A percentile compares a stretch with the other conserved stretches of the same genome.
Evolutionary conservation across 805 yeast species (phyloP).

Genomic region (Lipomyces oligophaga): DNA sequence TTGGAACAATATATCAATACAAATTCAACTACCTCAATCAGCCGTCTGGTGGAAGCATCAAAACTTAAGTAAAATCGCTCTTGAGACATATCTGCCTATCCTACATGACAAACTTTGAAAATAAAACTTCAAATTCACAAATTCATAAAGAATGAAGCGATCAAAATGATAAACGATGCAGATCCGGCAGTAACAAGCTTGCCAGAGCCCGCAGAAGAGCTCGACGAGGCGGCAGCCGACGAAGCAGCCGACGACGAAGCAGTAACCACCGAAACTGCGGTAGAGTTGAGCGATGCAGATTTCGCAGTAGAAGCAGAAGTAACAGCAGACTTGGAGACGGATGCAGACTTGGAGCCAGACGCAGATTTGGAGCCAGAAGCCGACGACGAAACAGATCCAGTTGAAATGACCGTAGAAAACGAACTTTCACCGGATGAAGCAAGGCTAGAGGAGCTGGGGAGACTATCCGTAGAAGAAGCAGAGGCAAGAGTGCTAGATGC

Average conservation of each 20-base stretch:
- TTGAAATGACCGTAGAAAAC: slow-evolving; percentile 1
- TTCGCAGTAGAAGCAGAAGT: background rate
- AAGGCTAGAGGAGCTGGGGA: background rate
- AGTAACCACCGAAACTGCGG: too few relatives aligned
- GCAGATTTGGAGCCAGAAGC: background rate
- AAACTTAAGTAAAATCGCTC: too few relatives aligned
- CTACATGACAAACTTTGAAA: too few relatives aligned
- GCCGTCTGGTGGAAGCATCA: too few relatives aligned
- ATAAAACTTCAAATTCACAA: too few relatives aligned
- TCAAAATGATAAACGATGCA: slow-evolving; percentile 5
- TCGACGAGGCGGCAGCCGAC: slow-evolving; percentile 2
- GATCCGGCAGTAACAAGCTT: slow-evolving; percentile 5
- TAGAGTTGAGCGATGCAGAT: too few relatives aligned
- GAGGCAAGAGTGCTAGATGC: background rate
- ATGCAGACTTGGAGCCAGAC: background rate
- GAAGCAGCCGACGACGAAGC: slow-evolving; percentile 6
- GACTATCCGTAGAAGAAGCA: slow-evolving; percentile 1
- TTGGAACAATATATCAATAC: too few relatives aligned
- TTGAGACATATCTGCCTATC: too few relatives aligned
- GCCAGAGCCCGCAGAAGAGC: slow-evolving; percentile 3
- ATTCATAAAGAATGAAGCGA: slow-evolving; percentile 6
- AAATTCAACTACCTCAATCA: too few relatives aligned
- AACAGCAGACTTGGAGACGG: slow-evolving; percentile 1
- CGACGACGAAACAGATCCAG: background rate
- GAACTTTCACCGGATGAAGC: background rate